Evolutionary conservation across 2,329 filamentous ascomycete species (phyloP).

Genomic region (Claviceps pazoutovae): DNA sequence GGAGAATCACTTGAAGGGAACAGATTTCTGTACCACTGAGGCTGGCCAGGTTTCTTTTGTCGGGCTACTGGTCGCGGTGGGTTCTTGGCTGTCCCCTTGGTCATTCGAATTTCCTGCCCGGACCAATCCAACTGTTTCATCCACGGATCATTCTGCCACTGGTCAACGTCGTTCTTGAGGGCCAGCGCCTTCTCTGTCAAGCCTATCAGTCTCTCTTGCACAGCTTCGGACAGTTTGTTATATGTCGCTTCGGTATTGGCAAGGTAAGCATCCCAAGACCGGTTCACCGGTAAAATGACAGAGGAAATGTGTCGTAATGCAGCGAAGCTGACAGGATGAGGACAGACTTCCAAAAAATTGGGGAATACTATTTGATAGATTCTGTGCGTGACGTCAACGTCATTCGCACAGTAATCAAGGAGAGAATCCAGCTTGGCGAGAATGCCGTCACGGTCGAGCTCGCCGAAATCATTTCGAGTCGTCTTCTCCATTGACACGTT

Average conservation of each 20-base stretch:
- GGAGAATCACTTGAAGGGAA: slow-evolving; percentile 54
- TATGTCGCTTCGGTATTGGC: slow-evolving; percentile 76
- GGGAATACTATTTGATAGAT: slow-evolving; percentile 93
- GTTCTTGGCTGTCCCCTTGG: slow-evolving; percentile 82
- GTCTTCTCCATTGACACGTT: slow-evolving; percentile 84
- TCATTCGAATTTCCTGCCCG: slow-evolving; percentile 80
- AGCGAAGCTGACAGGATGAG: slow-evolving; percentile 93
- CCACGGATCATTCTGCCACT: slow-evolving; percentile 77
- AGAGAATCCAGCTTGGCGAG: slow-evolving; percentile 62
- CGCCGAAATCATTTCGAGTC: slow-evolving; percentile 72
- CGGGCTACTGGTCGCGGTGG: slow-evolving; percentile 61
- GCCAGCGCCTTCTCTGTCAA: slow-evolving; percentile 67
- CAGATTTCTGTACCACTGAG: slow-evolving; percentile 89
- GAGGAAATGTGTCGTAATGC: slow-evolving; percentile 86
- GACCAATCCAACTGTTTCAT: slow-evolving; percentile 89
- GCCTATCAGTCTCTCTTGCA: slow-evolving; percentile 58
- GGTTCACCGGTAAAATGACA: slow-evolving; percentile 81
- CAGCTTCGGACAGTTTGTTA: slow-evolving; percentile 58
- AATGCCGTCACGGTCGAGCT: slow-evolving; percentile 60
- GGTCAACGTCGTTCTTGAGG: slow-evolving; percentile 52
- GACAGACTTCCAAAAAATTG: slow-evolving; percentile 76
- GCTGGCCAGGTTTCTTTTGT: slow-evolving; percentile 92
- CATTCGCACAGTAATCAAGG: slow-evolving; percentile 85
- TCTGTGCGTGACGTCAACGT: slow-evolving; percentile 82
- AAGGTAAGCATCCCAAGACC: slow-evolving; percentile 77